Evolutionary conservation across 2,329 filamentous ascomycete genomes (phyloP), one percentile per base, ranked within the genome.

Genomic region (Fusarium staphyleae): DNA sequence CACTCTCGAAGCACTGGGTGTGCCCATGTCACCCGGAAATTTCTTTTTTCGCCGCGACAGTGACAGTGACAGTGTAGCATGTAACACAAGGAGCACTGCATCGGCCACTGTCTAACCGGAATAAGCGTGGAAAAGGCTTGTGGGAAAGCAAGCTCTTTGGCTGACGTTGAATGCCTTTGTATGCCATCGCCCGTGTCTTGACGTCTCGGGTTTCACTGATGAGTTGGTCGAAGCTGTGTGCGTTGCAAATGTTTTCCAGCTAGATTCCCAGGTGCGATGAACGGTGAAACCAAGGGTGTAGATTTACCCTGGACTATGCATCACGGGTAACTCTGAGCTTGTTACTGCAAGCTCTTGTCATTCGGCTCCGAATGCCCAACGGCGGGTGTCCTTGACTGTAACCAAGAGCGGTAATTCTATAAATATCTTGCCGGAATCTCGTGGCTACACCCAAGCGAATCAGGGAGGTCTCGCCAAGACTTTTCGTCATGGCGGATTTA

Each of bases 401-500:
- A 22, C 43, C 37, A 16, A 42, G 41, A 55, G 48, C 18, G 48
- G 47, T 13, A 57, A 45, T 62, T 65, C 59, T 65, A 65, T 56
- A 65, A 58, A 56, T 65, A 59, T 53, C 62, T 47, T 36, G 39
- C 36, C 9, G 12, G 28, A 44, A 39, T 50, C 50, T 51, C 50
- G 45, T 57, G 58, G 43, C 44, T 29, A 45, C 24, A 16, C 37
- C 26, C 28, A n/a, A 52, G 40, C 56, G 52, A 60, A 61, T 62
- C 51, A 54, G 42, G 34, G 22, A 55, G 44, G 51, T 33, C 39
- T 42, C n/a, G 28, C 41, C 24, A 14, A 18, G 29, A 37, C 41
- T 48, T 59, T 55, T 45, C 52, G 47, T 58, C 52, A 52, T 52
- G 37, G 55, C 56, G 51, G 59, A 10, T 50, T 54, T 56, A 40